Conservation (phyloP, 495 filamentous ascomycete species). For the Sordaria brevicollis region DNA sequence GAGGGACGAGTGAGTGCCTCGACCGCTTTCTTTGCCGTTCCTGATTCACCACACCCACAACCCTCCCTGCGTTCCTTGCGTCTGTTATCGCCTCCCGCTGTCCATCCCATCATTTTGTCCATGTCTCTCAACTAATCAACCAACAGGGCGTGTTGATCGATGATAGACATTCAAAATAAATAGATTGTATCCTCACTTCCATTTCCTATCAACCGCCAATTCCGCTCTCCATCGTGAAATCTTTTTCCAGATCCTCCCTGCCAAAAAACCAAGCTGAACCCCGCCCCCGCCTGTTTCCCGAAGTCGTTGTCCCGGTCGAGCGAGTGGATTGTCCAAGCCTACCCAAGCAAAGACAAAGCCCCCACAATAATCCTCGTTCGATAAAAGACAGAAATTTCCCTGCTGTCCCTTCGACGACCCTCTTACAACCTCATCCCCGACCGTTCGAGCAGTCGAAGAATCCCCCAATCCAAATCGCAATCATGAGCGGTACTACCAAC, state of each 20-base stretch:
- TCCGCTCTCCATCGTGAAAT: background rate
- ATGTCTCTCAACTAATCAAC: background rate
- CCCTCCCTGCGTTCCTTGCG: background rate
- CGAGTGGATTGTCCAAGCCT: background rate
- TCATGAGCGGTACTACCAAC: slow-evolving; percentile 7
- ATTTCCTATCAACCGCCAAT: background rate
- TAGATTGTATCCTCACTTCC: background rate
- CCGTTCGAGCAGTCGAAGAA: background rate
- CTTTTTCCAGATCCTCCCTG: background rate
- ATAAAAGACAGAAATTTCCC: background rate
- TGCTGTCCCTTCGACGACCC: background rate
- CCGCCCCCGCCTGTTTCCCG: background rate
- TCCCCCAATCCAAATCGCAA: slow-evolving; percentile 8
- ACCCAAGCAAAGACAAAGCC: background rate
- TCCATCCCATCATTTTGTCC: background rate
- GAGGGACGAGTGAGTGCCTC: too few species aligned
- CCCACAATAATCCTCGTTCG: background rate
- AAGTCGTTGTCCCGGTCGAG: background rate
- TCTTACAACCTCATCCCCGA: background rate
- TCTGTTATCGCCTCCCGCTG: background rate
- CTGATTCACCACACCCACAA: background rate
- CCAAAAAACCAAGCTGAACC: background rate
- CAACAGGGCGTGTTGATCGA: background rate
- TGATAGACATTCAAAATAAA: background rate
- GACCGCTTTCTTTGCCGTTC: background rate